Base-by-base conservation (phyloP, 495 filamentous ascomycete species). In the Penicillium silybi region DNA sequence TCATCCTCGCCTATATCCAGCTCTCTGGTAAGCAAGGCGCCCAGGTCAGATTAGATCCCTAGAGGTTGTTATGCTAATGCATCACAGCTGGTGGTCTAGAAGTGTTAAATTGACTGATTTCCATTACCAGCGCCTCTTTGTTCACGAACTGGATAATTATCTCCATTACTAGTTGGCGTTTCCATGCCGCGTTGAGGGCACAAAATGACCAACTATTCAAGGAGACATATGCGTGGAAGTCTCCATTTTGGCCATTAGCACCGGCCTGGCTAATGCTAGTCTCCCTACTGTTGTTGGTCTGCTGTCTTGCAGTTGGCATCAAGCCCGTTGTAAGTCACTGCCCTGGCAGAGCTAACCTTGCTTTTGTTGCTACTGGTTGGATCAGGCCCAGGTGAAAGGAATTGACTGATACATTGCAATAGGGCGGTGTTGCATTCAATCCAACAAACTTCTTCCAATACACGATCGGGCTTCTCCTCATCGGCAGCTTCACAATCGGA, bases 101-200 rank as follows among this genome's bases (percentile, higher is more conserved):
- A 0, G 54, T 52, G 15, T 44, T 57, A 17, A 57, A 57, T 11
- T 70, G 67, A 65, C 48, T 68, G 11, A 50, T 60, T 9, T 49
- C 57, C 4, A 69, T 68, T 11, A 56, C 61, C 1, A 65, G 63
- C 29, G 50, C 67, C 5, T 52, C 52, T 2, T 72, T 59, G 51
- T 69, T 72, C 39, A 56, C 64, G 22, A 58, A 54, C 25, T 70
- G 67, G 67, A 49, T 67, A 20, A 55, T 67, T 18, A 62, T 72
- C 35, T 20, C 56, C 1, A 49, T 68, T 45, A 59, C 57, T 2
- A 60, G 53, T 16, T 70, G 56, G 27, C 61, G 59, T 2, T 70
- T 72, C 45, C 65, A 54, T 16, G 53, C 52, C 9, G 63, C 54
- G 4, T 43, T 71, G 25, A 57, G 57, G 11, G 66, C 66, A 6